Evolutionary conservation across 2,329 filamentous ascomycete species (phyloP), one percentile per base, ranked within the genome.

Genomic region (Colletotrichum ledebouriae): DNA sequence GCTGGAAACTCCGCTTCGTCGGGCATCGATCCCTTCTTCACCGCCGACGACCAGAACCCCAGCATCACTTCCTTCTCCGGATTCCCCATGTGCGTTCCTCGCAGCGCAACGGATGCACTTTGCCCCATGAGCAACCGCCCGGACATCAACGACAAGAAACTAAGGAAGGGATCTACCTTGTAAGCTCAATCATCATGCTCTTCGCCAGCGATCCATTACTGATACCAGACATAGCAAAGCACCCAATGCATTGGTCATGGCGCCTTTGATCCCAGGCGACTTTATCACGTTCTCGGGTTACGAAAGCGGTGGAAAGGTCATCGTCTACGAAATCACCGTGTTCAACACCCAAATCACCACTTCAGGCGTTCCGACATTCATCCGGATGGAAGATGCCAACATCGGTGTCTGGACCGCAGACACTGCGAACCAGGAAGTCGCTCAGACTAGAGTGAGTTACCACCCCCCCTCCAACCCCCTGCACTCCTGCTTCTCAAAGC

Each of bases 81-180:
- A 0, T 85, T 85, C 59, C 84, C 84, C 2, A 85, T 85, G 83
- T 86, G 83, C 62, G 80, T 85, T n/a, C 83, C 82, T 0, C 77
- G 83, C 17, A 79, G 78, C 17, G 66, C 74, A 13, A 73, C 72
- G 39, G 78, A 81, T 47, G 57, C 73, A 0, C 73, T 76, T 15
- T 83, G 81, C 67, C 78, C 79, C 7, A 50, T 67, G 11, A 76
- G 75, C 12, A 82, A 82, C 63, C 76, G 79, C 72, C 22, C 75
- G 4, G 59, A 52, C 7, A 56, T 41, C 12, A 6, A 12, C 7
- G 11, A 37, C 34, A 37, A 12, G 9, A 72, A 67, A 47, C 71
- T 22, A 3, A 22, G 22, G 22, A 22, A 73, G 15, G 71, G 71
- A 6, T 58, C 56, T 11, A 66, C 22, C 4, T 22, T 72, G 71